Conservation (phyloP, 805 yeast genomes). For the Candida palmyrensis region DNA sequence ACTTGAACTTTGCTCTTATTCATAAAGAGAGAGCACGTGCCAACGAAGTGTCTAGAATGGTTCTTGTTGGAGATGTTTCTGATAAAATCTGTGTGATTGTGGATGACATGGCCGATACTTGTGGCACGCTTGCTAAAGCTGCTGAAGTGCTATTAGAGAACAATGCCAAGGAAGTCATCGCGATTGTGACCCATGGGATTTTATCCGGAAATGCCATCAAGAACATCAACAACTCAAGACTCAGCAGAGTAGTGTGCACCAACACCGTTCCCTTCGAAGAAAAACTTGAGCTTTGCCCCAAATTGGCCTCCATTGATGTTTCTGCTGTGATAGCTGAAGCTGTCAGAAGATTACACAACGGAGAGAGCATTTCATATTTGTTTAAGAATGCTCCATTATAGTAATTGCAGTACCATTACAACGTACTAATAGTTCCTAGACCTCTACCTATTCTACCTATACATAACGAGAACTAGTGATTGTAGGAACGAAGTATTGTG, state of each 20-base stretch:
- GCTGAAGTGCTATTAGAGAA: constrained; percentile 68
- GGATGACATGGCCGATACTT: constrained; percentile 89
- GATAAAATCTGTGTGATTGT: constrained; percentile 72
- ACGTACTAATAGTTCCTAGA: no score
- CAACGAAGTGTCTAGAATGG: constrained; percentile 81
- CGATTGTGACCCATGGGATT: constrained; percentile 80
- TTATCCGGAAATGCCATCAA: constrained; percentile 69
- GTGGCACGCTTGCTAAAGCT: constrained; percentile 82
- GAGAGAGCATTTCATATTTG: constrained; percentile 78
- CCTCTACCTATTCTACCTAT: no score
- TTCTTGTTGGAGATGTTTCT: constrained; percentile 77
- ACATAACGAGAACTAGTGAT: no score
- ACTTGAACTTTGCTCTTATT: constrained; percentile 75
- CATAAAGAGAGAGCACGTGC: constrained; percentile 83
- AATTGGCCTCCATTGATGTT: constrained; percentile 64
- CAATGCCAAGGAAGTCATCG: constrained; percentile 68
- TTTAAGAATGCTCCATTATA: constrained; percentile 65
- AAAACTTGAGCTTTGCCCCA: constrained; percentile 52
- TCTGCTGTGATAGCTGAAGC: constrained; percentile 76
- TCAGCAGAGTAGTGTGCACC: constrained; percentile 70
- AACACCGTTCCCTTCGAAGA: constrained; percentile 77
- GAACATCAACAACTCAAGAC: constrained; percentile 62
- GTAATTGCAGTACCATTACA: no score
- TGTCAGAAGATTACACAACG: constrained; percentile 79
- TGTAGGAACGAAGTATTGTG: no score